phyloP scores from a whole-genome alignment of 371 early-diverging fungal species.

The Lichtheimia hyalospora region DNA sequence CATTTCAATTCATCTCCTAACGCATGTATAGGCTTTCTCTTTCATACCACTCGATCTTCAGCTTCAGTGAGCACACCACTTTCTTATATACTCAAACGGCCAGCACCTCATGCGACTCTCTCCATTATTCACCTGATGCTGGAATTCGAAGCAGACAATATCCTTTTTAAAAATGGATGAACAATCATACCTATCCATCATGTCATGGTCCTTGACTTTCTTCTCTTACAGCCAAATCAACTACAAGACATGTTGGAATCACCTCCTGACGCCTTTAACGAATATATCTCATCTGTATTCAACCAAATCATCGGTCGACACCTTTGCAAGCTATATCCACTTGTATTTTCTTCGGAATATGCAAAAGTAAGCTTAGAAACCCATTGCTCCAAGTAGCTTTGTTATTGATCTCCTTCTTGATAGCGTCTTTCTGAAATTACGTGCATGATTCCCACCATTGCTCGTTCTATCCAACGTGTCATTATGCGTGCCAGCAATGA shows the following conservation, averaged over 20 bases:
- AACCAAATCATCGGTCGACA: neutral
- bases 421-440: conserved; percentile 3
- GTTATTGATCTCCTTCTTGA: too few species aligned
- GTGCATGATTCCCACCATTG: neutral
- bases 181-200: neutral
- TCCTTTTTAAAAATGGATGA: too few species aligned
- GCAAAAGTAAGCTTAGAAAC: neutral
- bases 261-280: neutral
- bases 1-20: too few species aligned
- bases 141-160: conserved; percentile 10
- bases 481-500: neutral
- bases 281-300: conserved; percentile 1
- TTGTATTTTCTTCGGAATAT: conserved; percentile 3
- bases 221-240: neutral
- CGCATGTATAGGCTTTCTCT: conserved; percentile 2
- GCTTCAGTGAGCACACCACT: conserved; percentile 3
- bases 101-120: conserved; percentile 3
- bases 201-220: neutral
- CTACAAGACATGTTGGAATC: conserved; percentile 8
- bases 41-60: neutral
- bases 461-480: conserved; percentile 1
- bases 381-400: neutral
- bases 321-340: neutral
- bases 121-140: neutral
- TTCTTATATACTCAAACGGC: neutral